phyloP scores from a whole-genome alignment of 805 yeast species.

The Naumovozyma dairenensis region DNA sequence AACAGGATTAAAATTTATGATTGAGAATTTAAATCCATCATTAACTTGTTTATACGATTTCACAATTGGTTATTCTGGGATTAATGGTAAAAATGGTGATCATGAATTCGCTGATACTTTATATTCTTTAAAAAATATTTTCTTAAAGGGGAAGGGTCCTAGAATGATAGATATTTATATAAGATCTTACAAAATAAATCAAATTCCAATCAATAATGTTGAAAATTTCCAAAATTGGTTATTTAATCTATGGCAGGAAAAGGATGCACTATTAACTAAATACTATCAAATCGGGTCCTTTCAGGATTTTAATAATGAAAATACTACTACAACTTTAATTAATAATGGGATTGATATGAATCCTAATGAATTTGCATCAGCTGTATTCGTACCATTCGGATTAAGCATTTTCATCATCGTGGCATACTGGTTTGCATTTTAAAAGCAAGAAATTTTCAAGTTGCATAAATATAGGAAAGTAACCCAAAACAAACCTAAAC shows the following conservation, averaged over 20 bases:
- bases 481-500: too few species aligned
- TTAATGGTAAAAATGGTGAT: constrained; percentile 23
- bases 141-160: constrained; percentile 63
- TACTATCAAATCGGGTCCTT: constrained; percentile 49
- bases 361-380: neutral
- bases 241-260: constrained; percentile 55
- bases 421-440: too few species aligned
- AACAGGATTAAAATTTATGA: constrained; percentile 61
- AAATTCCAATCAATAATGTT: constrained; percentile 46
- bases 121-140: constrained; percentile 52
- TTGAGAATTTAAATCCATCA: constrained; percentile 43
- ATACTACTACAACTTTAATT: neutral
- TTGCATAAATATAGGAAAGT: too few species aligned
- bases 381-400: neutral
- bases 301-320: constrained; percentile 6
- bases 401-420: neutral
- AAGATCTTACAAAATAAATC: constrained; percentile 43
- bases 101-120: constrained; percentile 63
- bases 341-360: neutral
- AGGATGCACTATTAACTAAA: constrained; percentile 56
- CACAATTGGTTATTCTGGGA: constrained; percentile 62
- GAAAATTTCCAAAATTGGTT: constrained; percentile 72
- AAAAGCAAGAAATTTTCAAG: too few species aligned
- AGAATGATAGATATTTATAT: constrained; percentile 49
- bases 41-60: constrained; percentile 63